Conservation (phyloP, 1,284 basidiomycete species). For the Sporisorium scitamineum region DNA sequence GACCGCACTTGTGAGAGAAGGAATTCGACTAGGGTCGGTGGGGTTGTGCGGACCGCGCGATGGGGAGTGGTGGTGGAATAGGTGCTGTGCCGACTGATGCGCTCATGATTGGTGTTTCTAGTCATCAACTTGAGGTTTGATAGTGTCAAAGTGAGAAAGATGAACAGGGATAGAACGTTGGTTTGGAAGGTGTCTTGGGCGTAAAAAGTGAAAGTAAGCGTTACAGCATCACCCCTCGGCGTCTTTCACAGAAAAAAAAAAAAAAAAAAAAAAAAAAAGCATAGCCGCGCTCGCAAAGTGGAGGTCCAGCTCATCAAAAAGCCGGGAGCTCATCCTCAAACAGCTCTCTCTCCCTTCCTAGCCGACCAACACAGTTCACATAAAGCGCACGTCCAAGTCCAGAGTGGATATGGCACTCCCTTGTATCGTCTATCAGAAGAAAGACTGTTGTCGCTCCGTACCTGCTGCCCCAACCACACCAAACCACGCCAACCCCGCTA, state of each 20-base stretch:
- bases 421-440: slow-evolving; percentile 22
- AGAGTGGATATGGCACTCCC: neutral
- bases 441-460: slow-evolving; percentile 39
- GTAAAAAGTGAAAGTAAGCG: neutral
- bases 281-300: slow-evolving; percentile 12
- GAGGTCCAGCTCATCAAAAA: slow-evolving; percentile 5
- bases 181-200: no score
- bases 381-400: neutral
- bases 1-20: slow-evolving; percentile 28
- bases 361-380: neutral
- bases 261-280: slow-evolving; percentile 10
- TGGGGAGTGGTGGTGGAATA: slow-evolving; percentile 19
- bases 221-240: neutral
- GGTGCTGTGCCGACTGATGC: neutral
- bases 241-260: neutral
- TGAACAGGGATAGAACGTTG: neutral
- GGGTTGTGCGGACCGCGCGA: slow-evolving; percentile 15
- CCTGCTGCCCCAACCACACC: slow-evolving; percentile 65
- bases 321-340: neutral
- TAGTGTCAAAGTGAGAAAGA: neutral
- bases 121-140: neutral
- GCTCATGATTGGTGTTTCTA: slow-evolving; percentile 3
- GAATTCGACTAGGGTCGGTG: slow-evolving; percentile 24
- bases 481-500: slow-evolving; percentile 71
- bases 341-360: no score